These are phyloP conservation scores for Leishmania major DNA, from an alignment of 208 protist genomes.

Conservation along the genomic window DNA sequence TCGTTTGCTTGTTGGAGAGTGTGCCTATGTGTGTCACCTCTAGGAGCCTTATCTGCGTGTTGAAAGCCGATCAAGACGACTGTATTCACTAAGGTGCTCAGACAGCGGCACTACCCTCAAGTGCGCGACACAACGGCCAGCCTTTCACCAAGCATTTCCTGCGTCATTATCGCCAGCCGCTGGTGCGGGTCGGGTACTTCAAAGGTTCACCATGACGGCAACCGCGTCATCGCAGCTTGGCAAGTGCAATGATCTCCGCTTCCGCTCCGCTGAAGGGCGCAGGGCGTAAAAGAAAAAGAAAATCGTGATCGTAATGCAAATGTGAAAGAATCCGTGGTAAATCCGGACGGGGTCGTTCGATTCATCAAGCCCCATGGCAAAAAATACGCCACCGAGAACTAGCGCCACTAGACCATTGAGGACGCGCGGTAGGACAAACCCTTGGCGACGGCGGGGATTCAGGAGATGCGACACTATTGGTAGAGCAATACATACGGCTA, in stretches of 20 bases:
- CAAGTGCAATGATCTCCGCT: conserved; percentile 4
- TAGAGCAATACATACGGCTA: conserved; percentile 38
- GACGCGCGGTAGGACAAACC: conserved; percentile 20
- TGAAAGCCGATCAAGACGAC: not conserved
- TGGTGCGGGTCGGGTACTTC: not conserved
- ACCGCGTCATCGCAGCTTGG: conserved; percentile 13
- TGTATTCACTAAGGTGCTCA: not conserved
- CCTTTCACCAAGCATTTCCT: not conserved
- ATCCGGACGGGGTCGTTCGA: conserved; percentile 58
- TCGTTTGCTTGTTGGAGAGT: not conserved
- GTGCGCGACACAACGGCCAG: not conserved
- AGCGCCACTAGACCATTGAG: conserved; percentile 28
- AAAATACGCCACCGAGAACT: conserved; percentile 40
- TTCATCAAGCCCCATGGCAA: conserved; percentile 66
- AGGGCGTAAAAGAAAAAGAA: conserved; percentile 50
- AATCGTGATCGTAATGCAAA: conserved; percentile 46
- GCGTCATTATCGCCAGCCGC: not conserved
- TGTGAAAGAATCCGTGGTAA: conserved; percentile 78
- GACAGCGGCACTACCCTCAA: not conserved
- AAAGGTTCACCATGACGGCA: conserved; percentile 21
- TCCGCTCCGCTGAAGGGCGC: conserved; percentile 12
- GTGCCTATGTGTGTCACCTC: not conserved
- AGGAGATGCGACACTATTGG: conserved; percentile 45
- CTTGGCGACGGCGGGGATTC: conserved; percentile 19
- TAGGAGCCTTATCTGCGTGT: not conserved